Percentiles rank a stretch among this genome's conserved stretches.
Evolutionary conservation across 139 green algal genomes (phyloP).

Genomic region (Volvox africanus): DNA sequence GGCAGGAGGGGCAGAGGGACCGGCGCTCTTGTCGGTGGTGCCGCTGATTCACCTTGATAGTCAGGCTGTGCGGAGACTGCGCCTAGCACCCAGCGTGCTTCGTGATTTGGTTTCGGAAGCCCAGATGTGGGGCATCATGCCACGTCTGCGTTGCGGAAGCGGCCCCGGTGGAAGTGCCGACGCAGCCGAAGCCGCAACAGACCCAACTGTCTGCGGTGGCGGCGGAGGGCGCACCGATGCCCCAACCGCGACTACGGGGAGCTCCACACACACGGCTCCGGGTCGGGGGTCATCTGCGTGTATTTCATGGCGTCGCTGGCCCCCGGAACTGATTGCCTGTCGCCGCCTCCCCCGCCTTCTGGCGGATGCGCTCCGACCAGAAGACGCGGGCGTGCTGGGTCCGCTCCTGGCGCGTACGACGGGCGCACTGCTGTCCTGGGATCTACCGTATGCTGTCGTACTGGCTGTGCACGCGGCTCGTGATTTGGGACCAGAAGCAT

Average conservation of each 20-base stretch:
- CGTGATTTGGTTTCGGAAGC: constrained; percentile 3
- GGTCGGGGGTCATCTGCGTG: background rate
- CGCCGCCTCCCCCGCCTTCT: constrained; percentile 15
- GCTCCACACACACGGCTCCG: background rate
- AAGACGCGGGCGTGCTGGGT: background rate
- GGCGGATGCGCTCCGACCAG: background rate
- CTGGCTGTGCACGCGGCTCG: constrained; percentile 4
- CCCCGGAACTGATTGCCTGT: background rate
- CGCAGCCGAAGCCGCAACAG: background rate
- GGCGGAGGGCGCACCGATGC: background rate
- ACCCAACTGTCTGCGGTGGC: background rate
- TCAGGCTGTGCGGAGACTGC: background rate
- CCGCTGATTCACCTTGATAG: background rate
- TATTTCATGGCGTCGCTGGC: background rate
- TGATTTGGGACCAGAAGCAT: background rate
- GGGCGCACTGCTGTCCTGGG: background rate
- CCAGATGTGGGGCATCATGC: background rate
- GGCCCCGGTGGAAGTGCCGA: background rate
- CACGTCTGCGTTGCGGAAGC: background rate
- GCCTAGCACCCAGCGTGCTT: background rate
- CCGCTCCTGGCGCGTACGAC: constrained; percentile 8
- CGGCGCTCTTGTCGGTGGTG: too few relatives aligned
- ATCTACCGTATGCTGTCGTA: constrained; percentile 27
- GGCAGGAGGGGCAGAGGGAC: background rate
- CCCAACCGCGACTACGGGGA: background rate